Conservation (phyloP, 2,329 filamentous ascomycete genomes). For the Cordyceps fumosorosea region DNA sequence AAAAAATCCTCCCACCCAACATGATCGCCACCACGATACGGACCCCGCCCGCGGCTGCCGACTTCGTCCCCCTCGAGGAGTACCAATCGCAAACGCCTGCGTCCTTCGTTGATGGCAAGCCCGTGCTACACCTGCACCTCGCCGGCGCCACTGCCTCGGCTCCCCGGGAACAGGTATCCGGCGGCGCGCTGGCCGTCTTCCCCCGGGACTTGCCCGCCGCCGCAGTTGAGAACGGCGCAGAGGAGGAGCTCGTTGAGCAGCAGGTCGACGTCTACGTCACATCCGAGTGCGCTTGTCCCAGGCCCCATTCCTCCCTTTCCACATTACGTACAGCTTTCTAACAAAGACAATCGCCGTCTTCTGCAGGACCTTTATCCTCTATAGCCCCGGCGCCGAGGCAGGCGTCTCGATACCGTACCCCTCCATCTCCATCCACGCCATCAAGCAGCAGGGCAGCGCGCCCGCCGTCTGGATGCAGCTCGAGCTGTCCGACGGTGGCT, state of each 20-base stretch:
- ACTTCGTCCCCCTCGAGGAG: conserved; percentile 59
- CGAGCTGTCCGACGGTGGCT: conserved; percentile 52
- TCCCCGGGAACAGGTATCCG: conserved; percentile 41
- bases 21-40: conserved; percentile 50
- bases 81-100: conserved; percentile 67
- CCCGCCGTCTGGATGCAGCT: conserved; percentile 62
- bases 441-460: conserved; percentile 48
- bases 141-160: conserved; percentile 51
- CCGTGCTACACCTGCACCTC: conserved; percentile 62
- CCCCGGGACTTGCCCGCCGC: conserved; percentile 30
- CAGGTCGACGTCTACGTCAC: conserved; percentile 51
- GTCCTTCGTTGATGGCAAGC: conserved; percentile 64
- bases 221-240: conserved; percentile 25
- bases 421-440: conserved; percentile 67
- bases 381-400: conserved; percentile 47
- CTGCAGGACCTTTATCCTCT: conserved; percentile 50
- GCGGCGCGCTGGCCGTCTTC: conserved; percentile 47
- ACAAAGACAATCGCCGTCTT: not conserved
- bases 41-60: conserved; percentile 46
- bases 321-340: no score
- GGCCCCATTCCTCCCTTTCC: not conserved
- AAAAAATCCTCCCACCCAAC: not conserved
- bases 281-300: conserved; percentile 40
- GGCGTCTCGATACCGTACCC: conserved; percentile 69
- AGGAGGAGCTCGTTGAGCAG: conserved; percentile 36